Evolutionary conservation across 1,284 basidiomycete genomes (phyloP), one percentile per base, ranked within the genome.

Genomic region (Papiliotrema terrestris): DNA sequence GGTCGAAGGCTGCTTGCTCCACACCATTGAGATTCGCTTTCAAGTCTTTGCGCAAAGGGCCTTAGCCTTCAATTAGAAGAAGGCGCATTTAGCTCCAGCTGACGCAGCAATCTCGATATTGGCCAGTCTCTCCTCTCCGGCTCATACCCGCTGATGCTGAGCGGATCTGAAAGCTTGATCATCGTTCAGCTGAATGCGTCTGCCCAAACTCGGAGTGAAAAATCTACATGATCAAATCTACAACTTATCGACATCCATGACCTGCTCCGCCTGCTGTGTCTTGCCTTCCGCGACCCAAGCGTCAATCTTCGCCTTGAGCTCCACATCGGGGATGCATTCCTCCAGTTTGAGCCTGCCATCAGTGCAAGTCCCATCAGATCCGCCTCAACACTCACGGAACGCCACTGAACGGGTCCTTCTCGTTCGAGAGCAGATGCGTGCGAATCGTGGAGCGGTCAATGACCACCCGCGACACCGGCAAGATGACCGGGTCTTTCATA

Each of bases 391-490:
- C 75, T 62, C 45, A 77, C 20, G 91, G 89, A 32, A 81, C 78
- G 48, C 91, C 86, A 75, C 93, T 95, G 82, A 94, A 94, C 0
- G 92, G 92, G 74, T 94, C 91, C 54, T 86, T 91, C 19, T 86
- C 79, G 70, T 98, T 95, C 2, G 92, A 95, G 23, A 98, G 79
- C 45, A 98, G 78, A 72, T 95, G 92, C 1, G 92, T 89, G 70
- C 97, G 96, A 80, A 99, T 98, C 1, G 95, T 98, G 1, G 88
- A 83, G 39, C 89, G 84, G 74, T 99, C 96, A 45, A 99, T 76
- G 26, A 89, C 82, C 0, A 85, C 80, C 52, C 81, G 83, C 2
- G 93, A 97, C 0, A 88, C 86, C 0, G 96, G 96, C 47, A 99
- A 77, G 42, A 85, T 84, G 56, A 98, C 95, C 1, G 96, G 96